These are phyloP conservation scores for Cercospora sp. DNA, from an alignment of 2,329 filamentous ascomycete genomes.

Conservation along the genomic window DNA sequence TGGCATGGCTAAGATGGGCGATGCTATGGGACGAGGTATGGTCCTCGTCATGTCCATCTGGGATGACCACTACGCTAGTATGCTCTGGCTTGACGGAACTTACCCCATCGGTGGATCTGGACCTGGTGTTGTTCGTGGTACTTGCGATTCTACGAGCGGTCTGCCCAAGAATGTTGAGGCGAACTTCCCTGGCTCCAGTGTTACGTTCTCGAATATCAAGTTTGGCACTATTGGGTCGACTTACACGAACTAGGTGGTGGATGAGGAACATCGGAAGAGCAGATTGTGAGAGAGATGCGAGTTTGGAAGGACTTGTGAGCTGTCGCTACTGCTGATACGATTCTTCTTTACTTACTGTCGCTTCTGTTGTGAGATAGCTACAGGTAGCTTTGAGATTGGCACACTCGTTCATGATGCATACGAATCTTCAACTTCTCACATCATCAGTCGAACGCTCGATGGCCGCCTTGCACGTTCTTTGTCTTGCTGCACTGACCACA, in stretches of 20 bases:
- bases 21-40: slow-evolving; percentile 59
- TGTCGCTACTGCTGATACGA: background rate
- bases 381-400: background rate
- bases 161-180: slow-evolving; percentile 26
- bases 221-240: slow-evolving; percentile 32
- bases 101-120: slow-evolving; percentile 27
- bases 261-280: no score
- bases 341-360: background rate
- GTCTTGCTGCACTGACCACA: no score
- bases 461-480: no score
- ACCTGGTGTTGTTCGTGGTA: slow-evolving; percentile 27
- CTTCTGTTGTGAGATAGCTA: background rate
- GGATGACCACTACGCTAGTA: slow-evolving; percentile 67
- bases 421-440: no score
- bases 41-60: slow-evolving; percentile 65
- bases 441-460: no score
- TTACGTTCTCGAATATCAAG: slow-evolving; percentile 31
- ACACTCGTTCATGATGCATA: background rate
- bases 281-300: background rate
- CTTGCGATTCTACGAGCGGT: slow-evolving; percentile 27
- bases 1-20: slow-evolving; percentile 57
- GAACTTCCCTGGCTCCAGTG: slow-evolving; percentile 21
- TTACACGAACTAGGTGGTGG: background rate
- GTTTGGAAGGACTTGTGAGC: background rate
- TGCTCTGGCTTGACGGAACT: slow-evolving; percentile 68